Conservation (phyloP, 371 early-diverging fungal species). For the Mucor circinelloides region DNA sequence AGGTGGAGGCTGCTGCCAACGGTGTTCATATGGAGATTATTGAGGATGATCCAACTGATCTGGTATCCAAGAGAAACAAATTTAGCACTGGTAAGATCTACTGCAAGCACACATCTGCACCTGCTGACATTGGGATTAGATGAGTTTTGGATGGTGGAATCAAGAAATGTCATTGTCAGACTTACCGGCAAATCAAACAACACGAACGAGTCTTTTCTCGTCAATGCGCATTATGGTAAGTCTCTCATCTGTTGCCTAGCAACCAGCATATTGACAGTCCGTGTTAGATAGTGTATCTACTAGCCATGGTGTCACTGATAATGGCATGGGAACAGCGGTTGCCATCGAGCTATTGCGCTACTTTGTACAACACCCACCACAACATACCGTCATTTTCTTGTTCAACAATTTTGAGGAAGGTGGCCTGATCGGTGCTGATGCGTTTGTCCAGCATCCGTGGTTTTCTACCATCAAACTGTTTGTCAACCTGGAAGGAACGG, state of each 20-base stretch:
- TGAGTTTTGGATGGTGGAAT: conserved; percentile 54
- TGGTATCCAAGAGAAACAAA: conserved; percentile 28
- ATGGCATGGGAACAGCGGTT: conserved; percentile 74
- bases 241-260: no score
- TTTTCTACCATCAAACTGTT: conserved; percentile 68
- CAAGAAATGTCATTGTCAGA: conserved; percentile 40
- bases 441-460: conserved; percentile 78
- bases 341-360: conserved; percentile 72
- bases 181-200: conserved; percentile 24
- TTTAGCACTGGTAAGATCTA: conserved; percentile 34
- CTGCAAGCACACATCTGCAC: neutral
- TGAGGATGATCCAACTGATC: conserved; percentile 42
- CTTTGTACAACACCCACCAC: conserved; percentile 54
- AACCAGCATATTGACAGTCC: neutral
- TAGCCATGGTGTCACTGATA: conserved; percentile 82
- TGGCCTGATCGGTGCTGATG: conserved; percentile 69
- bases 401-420: conserved; percentile 88
- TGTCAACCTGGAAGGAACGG: conserved; percentile 79
- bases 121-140: conserved; percentile 19
- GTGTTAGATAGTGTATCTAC: conserved; percentile 67
- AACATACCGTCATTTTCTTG: conserved; percentile 69
- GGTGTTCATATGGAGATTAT: conserved; percentile 50
- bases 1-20: conserved; percentile 36
- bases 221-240: conserved; percentile 59
- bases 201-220: conserved; percentile 43